Base-by-base conservation (phyloP, 306 rosid species). In the Trichosanthes cucumerina region DNA sequence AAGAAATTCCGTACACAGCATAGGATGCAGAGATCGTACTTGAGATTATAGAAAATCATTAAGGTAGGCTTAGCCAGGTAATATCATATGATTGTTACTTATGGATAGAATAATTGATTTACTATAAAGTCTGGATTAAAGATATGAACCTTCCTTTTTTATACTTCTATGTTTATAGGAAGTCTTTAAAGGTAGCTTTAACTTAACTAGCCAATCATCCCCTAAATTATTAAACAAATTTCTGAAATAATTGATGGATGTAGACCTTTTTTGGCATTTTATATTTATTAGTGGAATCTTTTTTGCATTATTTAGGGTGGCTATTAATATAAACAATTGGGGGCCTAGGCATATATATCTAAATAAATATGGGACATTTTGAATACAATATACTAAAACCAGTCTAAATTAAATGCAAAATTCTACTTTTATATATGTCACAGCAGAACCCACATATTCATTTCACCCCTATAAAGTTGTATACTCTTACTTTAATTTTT, bases 261-360 rank as follows among this genome's bases (percentile, higher is more conserved):
- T 68, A 21, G 75, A 68, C 75, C 33, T n/a, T 39, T 68, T 68
- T 68, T 69, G 75, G 75, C 36, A 21, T 43, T 69, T 69, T 69
- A 69, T 46, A 21, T 21, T 69, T 5, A 69, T 41, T n/a, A 43
- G 75, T 69, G 75, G 54, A 69, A 69, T 70, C 54, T 70, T 70
- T 66, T 38, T 44, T 24, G 56, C 56, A 70, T 70, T 44, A 70
- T 70, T 70, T 41, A 21, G 38, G 34, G 38, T 69, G 54, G 52
- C 36, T 44, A 43, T 23, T 11, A 8, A 10, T 69, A 69, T 38
- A 19, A 36, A 38, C 50, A 66, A 66, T 16, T 12, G 24, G 44
- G 16, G 72, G 47, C n/a, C 46, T 23, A 4, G 13, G 9, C 31
- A 34, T 10, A n/a, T n/a, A 66, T 66, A 6, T 64, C 19, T 64